Base-by-base conservation (phyloP, 2,329 filamentous ascomycete genomes). In the Colletotrichum sp. region DNA sequence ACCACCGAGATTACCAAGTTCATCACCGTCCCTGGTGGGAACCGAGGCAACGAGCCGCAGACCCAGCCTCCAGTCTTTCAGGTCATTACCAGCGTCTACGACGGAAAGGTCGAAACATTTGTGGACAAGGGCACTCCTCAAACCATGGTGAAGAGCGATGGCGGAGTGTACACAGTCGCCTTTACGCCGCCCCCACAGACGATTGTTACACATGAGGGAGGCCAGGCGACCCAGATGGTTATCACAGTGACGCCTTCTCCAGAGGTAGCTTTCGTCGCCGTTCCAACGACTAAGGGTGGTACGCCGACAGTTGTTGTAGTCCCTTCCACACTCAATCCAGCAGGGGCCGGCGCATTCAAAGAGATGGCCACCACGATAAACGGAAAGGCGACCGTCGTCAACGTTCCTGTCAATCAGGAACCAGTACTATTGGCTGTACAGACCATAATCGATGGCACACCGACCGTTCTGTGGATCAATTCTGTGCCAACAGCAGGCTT, bases 401-500 rank as follows among this genome's bases (percentile, higher is more conserved):
- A 75, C 10, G 63, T 65, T 7, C 60, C 66, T 12, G 26, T 44
- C n/a, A 70, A 28, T 5, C 55, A 55, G 1, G 75, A 66, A 18
- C 57, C 66, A 28, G 67, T 59, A 21, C 24, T 62, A 2, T n/a
- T 59, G 5, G 76, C 57, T 24, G 59, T 60, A 34, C 78, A 18
- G 72, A 79, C 72, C 68, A 76, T 10, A 9, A 75, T 57, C 65
- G 76, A 77, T 16, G 80, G 77, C 13, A 78, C 68, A 2, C 55
- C 72, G 10, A 75, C 72, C 6, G 69, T 79, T 4, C 16, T 78
- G 0, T 78, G 77, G n/a, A 79, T 79, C 5, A 76, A 66, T 5
- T 70, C 78, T 1, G 79, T 79, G 4, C 80, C 78, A 2, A 75
- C 78, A 13, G 75, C 80, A 10, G 79, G 76, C 1, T 80, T 80